Evolutionary conservation across 495 filamentous ascomycete genomes (phyloP).

Genomic region (Hypomontagnella monticulosa): DNA sequence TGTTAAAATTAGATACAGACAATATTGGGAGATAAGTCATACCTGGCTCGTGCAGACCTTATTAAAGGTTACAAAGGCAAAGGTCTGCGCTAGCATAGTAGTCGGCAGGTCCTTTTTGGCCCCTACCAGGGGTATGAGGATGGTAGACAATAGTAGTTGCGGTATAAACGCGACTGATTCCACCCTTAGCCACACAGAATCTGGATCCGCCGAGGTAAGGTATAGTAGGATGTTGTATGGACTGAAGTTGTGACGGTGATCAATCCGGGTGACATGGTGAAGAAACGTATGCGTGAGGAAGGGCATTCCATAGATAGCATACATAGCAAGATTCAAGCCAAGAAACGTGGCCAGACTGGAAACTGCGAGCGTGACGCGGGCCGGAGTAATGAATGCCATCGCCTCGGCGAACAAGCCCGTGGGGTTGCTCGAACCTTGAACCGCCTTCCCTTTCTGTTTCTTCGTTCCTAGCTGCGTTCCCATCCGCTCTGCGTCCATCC

Average conservation of each 20-base stretch:
- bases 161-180: constrained; percentile 89
- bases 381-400: constrained; percentile 67
- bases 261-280: constrained; percentile 90
- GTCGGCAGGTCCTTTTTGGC: constrained; percentile 84
- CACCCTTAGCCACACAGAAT: constrained; percentile 58
- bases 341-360: constrained; percentile 76
- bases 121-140: constrained; percentile 79
- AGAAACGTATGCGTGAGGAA: constrained; percentile 91
- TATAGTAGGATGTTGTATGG: constrained; percentile 94
- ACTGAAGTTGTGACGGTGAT: constrained; percentile 98
- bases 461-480: constrained; percentile 4
- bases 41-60: constrained; percentile 99
- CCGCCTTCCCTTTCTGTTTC: not conserved
- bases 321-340: constrained; percentile 80
- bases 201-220: constrained; percentile 70
- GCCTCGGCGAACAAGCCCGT: constrained; percentile 20
- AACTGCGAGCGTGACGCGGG: constrained; percentile 68
- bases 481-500: constrained; percentile 71
- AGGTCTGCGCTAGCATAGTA: constrained; percentile 98
- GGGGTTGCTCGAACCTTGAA: not conserved
- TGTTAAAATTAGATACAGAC: constrained; percentile 5
- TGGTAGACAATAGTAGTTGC: constrained; percentile 78
- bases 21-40: constrained; percentile 35
- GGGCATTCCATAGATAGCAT: constrained; percentile 69
- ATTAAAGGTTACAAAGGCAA: constrained; percentile 96